These are phyloP conservation scores for Paraglomus brasilianum DNA, from an alignment of 192 early-diverging fungal species.

Conservation along the genomic window DNA sequence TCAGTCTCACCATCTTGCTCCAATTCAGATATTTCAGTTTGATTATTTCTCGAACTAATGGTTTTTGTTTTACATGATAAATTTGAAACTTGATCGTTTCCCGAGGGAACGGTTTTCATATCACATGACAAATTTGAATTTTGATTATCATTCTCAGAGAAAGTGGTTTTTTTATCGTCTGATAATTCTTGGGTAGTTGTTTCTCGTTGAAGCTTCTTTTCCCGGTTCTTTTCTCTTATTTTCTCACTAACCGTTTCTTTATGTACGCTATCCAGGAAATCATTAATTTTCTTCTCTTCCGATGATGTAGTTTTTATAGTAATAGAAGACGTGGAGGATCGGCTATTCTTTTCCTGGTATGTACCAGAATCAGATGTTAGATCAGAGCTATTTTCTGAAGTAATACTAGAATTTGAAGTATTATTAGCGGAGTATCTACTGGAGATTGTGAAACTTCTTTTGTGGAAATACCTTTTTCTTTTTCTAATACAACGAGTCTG, in stretches of 20 bases:
- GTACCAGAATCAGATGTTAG: no score
- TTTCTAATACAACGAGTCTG: conserved; percentile 21
- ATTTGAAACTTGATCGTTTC: conserved; percentile 17
- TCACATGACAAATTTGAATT: conserved; percentile 4
- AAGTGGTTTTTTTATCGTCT: neutral
- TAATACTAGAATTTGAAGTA: no score
- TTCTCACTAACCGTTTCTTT: no score
- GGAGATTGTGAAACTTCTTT: conserved; percentile 22
- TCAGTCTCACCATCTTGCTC: conserved; percentile 12
- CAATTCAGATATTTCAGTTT: conserved; percentile 25
- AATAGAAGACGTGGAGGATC: no score
- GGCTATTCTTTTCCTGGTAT: no score
- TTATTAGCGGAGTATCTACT: conserved; percentile 15
- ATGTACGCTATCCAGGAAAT: no score
- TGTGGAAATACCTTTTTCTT: conserved; percentile 26
- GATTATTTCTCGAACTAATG: conserved; percentile 18
- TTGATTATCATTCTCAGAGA: conserved; percentile 9
- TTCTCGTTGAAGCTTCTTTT: no score
- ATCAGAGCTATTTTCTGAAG: no score
- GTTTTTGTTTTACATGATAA: conserved; percentile 17
- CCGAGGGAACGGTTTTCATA: conserved; percentile 19
- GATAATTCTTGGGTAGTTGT: neutral
- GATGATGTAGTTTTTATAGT: no score
- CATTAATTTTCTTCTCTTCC: no score
- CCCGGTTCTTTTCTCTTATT: no score